phyloP scores from a whole-genome alignment of 176 grass and related monocot genomes.

The Panicum miliaceum region DNA sequence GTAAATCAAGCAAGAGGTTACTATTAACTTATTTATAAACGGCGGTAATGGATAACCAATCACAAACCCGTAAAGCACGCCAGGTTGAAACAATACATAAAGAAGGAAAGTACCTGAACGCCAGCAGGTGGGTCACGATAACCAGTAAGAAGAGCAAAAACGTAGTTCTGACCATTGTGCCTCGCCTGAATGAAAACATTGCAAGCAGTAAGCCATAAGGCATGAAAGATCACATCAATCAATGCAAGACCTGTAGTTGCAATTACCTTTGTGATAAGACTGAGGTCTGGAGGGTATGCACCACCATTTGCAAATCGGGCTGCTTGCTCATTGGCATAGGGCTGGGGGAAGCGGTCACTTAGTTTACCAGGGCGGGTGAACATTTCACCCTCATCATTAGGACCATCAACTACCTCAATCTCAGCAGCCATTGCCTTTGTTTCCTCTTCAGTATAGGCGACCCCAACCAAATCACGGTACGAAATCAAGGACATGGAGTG shows the following conservation, averaged over 20 bases:
- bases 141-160: conserved; percentile 96
- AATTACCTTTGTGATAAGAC: conserved; percentile 93
- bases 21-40: conserved; percentile 1
- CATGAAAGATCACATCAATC: conserved; percentile 13
- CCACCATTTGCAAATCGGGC: conserved; percentile 97
- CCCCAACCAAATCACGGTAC: conserved; percentile 91
- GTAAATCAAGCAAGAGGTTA: conserved; percentile 13
- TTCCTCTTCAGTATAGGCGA: conserved; percentile 98
- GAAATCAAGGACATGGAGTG: conserved; percentile 98
- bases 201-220: conserved; percentile 10
- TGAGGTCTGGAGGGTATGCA: conserved; percentile 95
- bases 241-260: background rate
- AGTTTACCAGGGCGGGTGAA: conserved; percentile 86
- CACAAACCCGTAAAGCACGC: background rate
- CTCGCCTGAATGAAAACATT: conserved; percentile 60
- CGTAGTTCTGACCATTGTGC: conserved; percentile 96
- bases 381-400: conserved; percentile 98
- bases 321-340: conserved; percentile 94
- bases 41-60: background rate
- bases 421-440: conserved; percentile 98
- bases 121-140: conserved; percentile 99
- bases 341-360: conserved; percentile 92
- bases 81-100: conserved; percentile 9
- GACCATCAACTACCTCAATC: conserved; percentile 95
- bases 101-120: conserved; percentile 59